Conservation (phyloP, 2,329 filamentous ascomycete genomes). For the Fusarium newnesense region DNA sequence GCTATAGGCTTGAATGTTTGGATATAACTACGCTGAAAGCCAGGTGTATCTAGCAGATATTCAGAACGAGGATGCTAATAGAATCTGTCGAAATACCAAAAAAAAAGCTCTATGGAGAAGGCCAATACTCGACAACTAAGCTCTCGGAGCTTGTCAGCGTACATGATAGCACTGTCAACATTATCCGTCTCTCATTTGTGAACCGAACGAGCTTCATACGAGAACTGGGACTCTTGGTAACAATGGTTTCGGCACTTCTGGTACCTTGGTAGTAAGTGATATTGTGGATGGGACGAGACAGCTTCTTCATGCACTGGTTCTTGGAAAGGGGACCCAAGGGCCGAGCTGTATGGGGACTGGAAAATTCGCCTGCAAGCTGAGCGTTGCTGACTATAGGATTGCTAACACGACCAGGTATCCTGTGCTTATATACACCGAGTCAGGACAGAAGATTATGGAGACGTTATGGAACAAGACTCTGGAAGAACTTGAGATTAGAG, state of each 20-base stretch:
- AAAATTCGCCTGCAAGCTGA: background rate
- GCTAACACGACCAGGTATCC: slow-evolving; percentile 5
- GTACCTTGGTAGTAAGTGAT: background rate
- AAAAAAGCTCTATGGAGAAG: fast-evolving
- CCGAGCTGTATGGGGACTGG: background rate
- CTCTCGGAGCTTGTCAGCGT: background rate
- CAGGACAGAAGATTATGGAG: background rate
- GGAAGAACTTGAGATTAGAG: slow-evolving; percentile 1
- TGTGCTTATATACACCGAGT: slow-evolving; percentile 1
- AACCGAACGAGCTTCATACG: background rate
- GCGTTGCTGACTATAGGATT: background rate
- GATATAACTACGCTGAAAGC: background rate
- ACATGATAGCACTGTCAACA: background rate
- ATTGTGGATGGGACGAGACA: background rate
- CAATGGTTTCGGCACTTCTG: background rate
- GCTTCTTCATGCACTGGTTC: background rate
- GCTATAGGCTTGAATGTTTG: background rate
- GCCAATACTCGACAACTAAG: background rate
- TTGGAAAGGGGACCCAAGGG: slow-evolving; percentile 15
- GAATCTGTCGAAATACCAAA: background rate
- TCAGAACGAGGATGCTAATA: background rate
- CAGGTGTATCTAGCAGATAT: background rate
- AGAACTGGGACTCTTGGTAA: background rate
- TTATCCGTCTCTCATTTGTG: background rate
- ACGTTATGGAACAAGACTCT: background rate